These are phyloP conservation scores for Cichorium intybus DNA, from an alignment of 140 eudicot genomes.

Conservation along the genomic window DNA sequence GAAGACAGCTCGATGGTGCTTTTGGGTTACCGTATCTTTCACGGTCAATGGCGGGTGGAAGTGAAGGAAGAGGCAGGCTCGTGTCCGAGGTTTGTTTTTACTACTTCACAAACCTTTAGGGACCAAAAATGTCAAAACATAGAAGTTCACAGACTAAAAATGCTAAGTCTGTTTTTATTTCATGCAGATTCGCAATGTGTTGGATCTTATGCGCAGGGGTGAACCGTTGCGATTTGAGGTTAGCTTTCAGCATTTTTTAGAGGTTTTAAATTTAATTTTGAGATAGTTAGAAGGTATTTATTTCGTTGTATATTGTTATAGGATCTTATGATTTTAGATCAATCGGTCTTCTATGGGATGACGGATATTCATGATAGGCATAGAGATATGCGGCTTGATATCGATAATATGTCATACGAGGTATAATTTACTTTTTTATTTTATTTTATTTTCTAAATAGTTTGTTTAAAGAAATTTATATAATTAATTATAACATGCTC, in stretches of 20 bases:
- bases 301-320: conserved; percentile 27
- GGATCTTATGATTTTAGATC: conserved; percentile 94
- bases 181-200: conserved; percentile 68
- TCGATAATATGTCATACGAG: conserved; percentile 96
- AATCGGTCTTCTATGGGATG: conserved; percentile 65
- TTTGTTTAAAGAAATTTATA: background rate
- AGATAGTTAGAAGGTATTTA: background rate
- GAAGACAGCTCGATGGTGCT: conserved; percentile 55
- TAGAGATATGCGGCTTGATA: conserved; percentile 92
- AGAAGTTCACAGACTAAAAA: background rate
- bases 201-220: conserved; percentile 89
- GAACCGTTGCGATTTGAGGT: conserved; percentile 89
- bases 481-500: background rate
- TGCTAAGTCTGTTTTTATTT: background rate
- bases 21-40: conserved; percentile 45
- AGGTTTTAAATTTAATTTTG: background rate
- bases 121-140: background rate
- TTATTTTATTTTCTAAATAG: background rate
- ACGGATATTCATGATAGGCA: conserved; percentile 75
- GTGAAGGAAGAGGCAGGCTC: conserved; percentile 82
- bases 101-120: background rate
- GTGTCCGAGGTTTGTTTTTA: conserved; percentile 65
- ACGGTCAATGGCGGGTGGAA: conserved; percentile 56
- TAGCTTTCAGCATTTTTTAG: conserved; percentile 11
- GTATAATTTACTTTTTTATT: conserved; percentile 16